Base-by-base conservation (phyloP, 1,139 yeast genomes). In the Hemisphaericaspora lyxosophila region DNA sequence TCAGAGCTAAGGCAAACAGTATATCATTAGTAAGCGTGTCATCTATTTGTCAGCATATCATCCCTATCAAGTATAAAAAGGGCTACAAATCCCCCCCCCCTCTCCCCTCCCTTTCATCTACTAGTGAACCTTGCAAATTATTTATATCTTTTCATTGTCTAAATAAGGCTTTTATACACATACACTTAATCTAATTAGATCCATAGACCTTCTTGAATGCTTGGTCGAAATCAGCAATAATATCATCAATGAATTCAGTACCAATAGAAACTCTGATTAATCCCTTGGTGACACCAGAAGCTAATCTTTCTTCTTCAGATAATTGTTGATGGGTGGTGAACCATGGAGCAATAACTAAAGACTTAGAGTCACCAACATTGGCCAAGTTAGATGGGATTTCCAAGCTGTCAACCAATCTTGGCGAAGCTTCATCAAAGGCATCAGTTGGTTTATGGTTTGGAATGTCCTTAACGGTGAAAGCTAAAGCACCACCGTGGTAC, bases 321-420 rank as follows among this genome's bases (percentile, higher is more conserved):
- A 92, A 77, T 70, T 92, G 97, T 60, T 88, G 88, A 64, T 92
- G 98, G 17, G 97, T 92, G 36, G 97, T 92, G 67, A 78, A 88
- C 73, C 82, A 89, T 48, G 97, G 98, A 43, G 96, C 90, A 63
- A 92, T 90, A 41, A 90, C 95, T 59, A 92, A 76, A 31, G 97
- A 87, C 72, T 90, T 92, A 37, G 90, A 80, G 59, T 92, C 98
- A 59, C 98, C 97, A 42, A 92, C 97, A 56, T 92, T 92, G 42
- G 98, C 97, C 60, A 92, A 78, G 70, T 89, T 87, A 26, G 95
- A 82, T 41, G 95, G 95, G 42, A 92, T 67, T 64, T 87, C 77
- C 62, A 92, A 78, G 49, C 65, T 67, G 62, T 89, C 96, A 44
- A 87, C 96, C 45, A 89, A 86, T 52, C 71, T 75, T 35, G 90